Evolutionary conservation across 1,284 basidiomycete genomes (phyloP).

Genomic region (Sporisorium sorghi): DNA sequence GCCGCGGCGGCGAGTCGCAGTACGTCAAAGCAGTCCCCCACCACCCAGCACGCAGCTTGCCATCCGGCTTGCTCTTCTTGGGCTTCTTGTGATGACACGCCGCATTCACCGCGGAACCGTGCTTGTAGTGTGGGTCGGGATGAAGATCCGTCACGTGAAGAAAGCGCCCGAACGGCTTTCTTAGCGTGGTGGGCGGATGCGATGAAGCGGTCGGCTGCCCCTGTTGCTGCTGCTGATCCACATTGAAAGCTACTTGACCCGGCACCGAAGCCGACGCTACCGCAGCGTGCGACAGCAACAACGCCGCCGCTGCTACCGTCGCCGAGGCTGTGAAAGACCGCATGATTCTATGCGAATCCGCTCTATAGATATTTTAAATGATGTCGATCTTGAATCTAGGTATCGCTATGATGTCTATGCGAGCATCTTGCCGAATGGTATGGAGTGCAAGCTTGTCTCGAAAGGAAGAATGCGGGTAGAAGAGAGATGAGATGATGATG

Average conservation of each 20-base stretch:
- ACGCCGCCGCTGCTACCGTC: constrained; percentile 17
- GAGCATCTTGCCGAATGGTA: background rate
- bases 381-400: background rate
- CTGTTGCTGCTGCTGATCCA: constrained; percentile 3
- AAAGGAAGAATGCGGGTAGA: background rate
- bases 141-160: constrained; percentile 84
- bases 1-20: constrained; percentile 83
- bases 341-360: constrained; percentile 2
- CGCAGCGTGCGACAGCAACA: constrained; percentile 14
- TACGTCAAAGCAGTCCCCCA: constrained; percentile 74
- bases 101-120: constrained; percentile 70
- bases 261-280: constrained; percentile 4
- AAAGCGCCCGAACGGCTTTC: constrained; percentile 75
- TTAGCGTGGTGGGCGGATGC: background rate
- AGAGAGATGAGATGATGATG: constrained; percentile 3
- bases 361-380: background rate
- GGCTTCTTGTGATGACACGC: constrained; percentile 58
- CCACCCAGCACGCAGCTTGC: constrained; percentile 63
- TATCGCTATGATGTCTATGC: background rate
- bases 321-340: constrained; percentile 7
- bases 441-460: background rate
- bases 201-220: background rate
- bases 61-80: constrained; percentile 53
- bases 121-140: constrained; percentile 78
- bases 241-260: constrained; percentile 21